These are phyloP conservation scores for Ammopiptanthus mongolicus DNA, from an alignment of 306 rosid genomes.

Conservation along the genomic window DNA sequence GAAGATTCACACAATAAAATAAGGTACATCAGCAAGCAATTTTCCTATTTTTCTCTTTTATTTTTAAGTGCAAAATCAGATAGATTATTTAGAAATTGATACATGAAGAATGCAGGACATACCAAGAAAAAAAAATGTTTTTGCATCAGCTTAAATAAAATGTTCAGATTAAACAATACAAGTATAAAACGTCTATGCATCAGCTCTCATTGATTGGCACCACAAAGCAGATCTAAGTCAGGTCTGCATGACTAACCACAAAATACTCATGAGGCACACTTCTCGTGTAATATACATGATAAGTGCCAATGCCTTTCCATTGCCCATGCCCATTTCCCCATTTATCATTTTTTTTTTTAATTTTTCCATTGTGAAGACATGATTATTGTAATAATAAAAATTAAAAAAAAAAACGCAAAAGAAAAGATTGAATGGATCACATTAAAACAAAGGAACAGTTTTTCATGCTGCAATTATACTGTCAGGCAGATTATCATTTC, in stretches of 20 bases:
- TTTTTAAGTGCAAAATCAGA: neutral
- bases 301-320: neutral
- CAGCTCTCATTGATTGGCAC: neutral
- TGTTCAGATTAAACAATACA: neutral
- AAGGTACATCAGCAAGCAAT: neutral
- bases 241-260: neutral
- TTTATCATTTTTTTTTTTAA: neutral
- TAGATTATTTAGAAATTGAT: neutral
- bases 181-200: neutral
- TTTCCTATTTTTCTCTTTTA: neutral
- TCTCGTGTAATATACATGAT: neutral
- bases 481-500: conserved; percentile 13
- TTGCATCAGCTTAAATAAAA: neutral
- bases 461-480: conserved; percentile 4
- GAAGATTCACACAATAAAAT: conserved; percentile 21
- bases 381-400: neutral
- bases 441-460: conserved; percentile 1
- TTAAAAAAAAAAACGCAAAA: neutral
- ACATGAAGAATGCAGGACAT: neutral
- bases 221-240: neutral
- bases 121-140: no score
- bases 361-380: neutral
- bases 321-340: neutral
- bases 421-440: conserved; percentile 1
- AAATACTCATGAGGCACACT: no score